Percentiles rank a stretch among this genome's conserved stretches.
Conservation (phyloP, 306 rosid genomes). For the Sesbania bispinosa region DNA sequence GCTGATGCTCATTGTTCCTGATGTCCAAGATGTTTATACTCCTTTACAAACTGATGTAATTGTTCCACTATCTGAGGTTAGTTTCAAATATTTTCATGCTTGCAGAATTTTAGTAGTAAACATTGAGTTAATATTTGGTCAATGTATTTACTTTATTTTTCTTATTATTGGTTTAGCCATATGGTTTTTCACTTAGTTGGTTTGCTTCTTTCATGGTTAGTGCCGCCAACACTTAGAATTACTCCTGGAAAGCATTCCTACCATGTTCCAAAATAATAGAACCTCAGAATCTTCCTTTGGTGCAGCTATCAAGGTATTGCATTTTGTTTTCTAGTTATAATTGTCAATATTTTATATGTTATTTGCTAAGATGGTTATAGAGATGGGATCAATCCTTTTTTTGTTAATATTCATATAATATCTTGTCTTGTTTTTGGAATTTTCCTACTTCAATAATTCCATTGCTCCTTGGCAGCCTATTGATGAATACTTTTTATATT, state of each 20-base stretch:
- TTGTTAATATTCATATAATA: not conserved
- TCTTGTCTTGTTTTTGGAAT: not conserved
- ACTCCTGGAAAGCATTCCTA: conserved; percentile 87
- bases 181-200: conserved; percentile 6
- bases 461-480: not conserved
- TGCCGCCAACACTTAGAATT: conserved; percentile 92
- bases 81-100: conserved; percentile 15
- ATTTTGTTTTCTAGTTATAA: conserved; percentile 21
- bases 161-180: not conserved
- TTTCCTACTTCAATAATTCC: not conserved
- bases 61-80: conserved; percentile 91
- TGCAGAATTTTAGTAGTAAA: conserved; percentile 9
- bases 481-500: not conserved
- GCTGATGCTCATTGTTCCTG: conserved; percentile 96
- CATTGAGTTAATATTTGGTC: not conserved
- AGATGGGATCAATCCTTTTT: not conserved
- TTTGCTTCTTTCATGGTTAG: conserved; percentile 41
- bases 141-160: conserved; percentile 5
- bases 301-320: conserved; percentile 86
- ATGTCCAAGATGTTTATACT: conserved; percentile 96
- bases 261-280: conserved; percentile 82
- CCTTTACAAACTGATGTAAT: conserved; percentile 88
- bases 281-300: conserved; percentile 96
- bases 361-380: conserved; percentile 16
- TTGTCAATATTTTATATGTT: not conserved